A percentile compares a stretch with the other conserved stretches of the same genome.
These are phyloP conservation scores for Auxenochlorella pyrenoidosa DNA, from an alignment of 139 green algal species.

Conservation along the genomic window DNA sequence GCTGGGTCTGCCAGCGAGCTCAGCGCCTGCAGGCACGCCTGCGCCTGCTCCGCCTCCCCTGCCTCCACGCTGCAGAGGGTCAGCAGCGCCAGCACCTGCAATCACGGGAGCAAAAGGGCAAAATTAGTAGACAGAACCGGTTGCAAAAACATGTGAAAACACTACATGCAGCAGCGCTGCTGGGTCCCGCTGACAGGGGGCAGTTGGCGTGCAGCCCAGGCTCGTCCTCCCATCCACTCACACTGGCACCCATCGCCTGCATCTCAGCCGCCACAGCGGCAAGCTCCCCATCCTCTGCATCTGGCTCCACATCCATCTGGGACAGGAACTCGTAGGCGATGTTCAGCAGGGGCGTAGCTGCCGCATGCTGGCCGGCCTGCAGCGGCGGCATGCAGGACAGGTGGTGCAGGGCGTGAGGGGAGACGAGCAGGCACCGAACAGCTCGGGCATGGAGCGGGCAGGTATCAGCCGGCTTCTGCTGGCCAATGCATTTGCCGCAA, in stretches of 20 bases:
- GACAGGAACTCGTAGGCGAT: constrained; percentile 13
- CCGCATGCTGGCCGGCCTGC: background rate
- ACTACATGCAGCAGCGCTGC: too few species aligned
- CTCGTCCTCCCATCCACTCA: background rate
- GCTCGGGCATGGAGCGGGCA: too few species aligned
- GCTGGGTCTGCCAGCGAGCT: background rate
- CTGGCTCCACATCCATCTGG: constrained; percentile 7
- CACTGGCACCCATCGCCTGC: background rate
- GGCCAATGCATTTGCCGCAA: too few species aligned
- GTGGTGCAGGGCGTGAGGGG: background rate
- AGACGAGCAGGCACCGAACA: background rate
- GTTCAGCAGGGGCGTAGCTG: background rate
- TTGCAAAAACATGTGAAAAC: too few species aligned
- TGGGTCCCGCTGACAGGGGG: too few species aligned
- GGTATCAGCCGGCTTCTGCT: too few species aligned
- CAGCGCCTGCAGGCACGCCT: constrained; percentile 30
- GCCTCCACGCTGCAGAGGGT: constrained; percentile 10
- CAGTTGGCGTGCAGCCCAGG: too few species aligned
- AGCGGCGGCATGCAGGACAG: background rate
- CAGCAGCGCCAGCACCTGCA: constrained; percentile 31
- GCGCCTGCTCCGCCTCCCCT: constrained; percentile 16
- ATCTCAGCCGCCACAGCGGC: background rate
- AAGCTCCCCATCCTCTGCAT: background rate
- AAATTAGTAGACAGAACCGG: background rate
- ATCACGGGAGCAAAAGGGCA: too few species aligned